Percentiles rank a stretch among this genome's conserved stretches.
These are phyloP conservation scores for Fusarium gaditjirri DNA, from an alignment of 2,329 filamentous ascomycete species.

Conservation along the genomic window DNA sequence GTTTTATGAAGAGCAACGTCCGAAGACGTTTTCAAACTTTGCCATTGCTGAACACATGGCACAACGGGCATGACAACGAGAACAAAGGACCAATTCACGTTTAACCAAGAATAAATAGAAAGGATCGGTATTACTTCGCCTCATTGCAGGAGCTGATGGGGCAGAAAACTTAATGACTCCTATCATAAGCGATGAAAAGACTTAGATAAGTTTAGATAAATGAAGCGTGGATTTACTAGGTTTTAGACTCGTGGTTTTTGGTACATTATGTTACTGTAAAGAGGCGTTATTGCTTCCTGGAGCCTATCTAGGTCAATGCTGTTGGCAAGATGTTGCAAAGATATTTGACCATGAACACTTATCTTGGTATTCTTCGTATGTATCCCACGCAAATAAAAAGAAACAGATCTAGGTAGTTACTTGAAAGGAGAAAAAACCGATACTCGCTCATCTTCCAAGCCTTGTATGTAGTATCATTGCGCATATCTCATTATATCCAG, in stretches of 20 bases:
- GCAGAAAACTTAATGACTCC: not conserved
- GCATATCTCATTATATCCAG: conserved; percentile 40
- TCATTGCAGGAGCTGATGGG: not conserved
- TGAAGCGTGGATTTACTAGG: not conserved
- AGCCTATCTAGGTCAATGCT: not conserved
- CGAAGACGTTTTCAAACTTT: too few relatives aligned
- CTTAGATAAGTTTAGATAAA: not conserved
- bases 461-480: conserved; percentile 38
- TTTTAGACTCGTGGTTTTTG: not conserved
- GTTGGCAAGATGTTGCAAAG: not conserved
- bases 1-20: too few relatives aligned
- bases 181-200: not conserved
- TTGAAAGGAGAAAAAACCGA: conserved; percentile 7
- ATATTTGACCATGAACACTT: not conserved
- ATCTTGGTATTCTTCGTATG: not conserved
- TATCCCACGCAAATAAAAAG: not conserved
- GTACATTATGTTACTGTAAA: not conserved
- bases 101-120: too few relatives aligned
- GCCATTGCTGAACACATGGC: too few relatives aligned
- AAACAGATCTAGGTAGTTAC: conserved; percentile 3
- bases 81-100: too few relatives aligned
- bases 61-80: too few relatives aligned
- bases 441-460: conserved; percentile 10
- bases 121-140: too few relatives aligned
- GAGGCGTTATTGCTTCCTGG: not conserved